phyloP scores from a whole-genome alignment of 495 filamentous ascomycete genomes.

The Neurospora sp. region DNA sequence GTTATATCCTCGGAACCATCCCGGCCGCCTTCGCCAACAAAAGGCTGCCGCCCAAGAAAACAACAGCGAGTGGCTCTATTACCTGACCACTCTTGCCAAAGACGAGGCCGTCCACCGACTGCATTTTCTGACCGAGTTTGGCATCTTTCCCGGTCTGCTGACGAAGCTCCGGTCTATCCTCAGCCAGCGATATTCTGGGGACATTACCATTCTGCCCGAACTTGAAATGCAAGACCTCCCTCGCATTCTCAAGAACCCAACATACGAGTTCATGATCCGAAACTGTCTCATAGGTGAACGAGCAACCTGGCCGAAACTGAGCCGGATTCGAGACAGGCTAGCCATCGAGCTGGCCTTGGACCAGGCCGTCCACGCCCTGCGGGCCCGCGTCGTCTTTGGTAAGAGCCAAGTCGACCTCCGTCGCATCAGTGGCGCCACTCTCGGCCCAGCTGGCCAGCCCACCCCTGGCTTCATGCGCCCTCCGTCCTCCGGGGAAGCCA shows the following conservation, averaged over 20 bases:
- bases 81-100: slow-evolving; percentile 64
- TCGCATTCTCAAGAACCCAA: slow-evolving; percentile 76
- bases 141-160: slow-evolving; percentile 69
- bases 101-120: slow-evolving; percentile 74
- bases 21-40: slow-evolving; percentile 27
- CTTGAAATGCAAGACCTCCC: slow-evolving; percentile 66
- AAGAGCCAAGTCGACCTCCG: slow-evolving; percentile 58
- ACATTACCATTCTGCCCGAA: slow-evolving; percentile 86
- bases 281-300: slow-evolving; percentile 68
- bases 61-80: slow-evolving; percentile 51
- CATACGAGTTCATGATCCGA: slow-evolving; percentile 73
- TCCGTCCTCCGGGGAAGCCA: slow-evolving; percentile 4
- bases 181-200: slow-evolving; percentile 86
- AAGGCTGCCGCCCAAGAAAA: slow-evolving; percentile 11
- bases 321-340: slow-evolving; percentile 69
- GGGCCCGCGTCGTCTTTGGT: slow-evolving; percentile 70
- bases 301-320: slow-evolving; percentile 85
- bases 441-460: background rate
- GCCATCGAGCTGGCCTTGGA: slow-evolving; percentile 84
- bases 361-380: slow-evolving; percentile 64
- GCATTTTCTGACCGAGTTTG: slow-evolving; percentile 70
- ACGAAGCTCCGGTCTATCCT: slow-evolving; percentile 73
- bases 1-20: slow-evolving; percentile 29
- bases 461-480: slow-evolving; percentile 1
- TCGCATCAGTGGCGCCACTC: slow-evolving; percentile 19